Evolutionary conservation across 495 filamentous ascomycete species (phyloP), one percentile per base, ranked within the genome.

Genomic region (Penicillium argentinense): DNA sequence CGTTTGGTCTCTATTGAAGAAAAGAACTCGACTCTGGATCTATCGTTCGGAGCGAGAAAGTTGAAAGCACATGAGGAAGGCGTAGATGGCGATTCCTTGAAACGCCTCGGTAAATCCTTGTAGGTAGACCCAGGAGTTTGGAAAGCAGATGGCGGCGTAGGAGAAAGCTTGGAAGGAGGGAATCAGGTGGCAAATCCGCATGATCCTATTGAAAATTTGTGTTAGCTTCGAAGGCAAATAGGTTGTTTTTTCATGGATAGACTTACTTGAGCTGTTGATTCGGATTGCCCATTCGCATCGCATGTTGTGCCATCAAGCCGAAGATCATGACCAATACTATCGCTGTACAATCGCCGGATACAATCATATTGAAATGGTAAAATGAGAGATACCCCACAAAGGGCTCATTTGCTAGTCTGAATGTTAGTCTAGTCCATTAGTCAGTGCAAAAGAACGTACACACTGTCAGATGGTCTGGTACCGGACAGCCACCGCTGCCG

Each of bases 211-310:
- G 23, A 7, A 1, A 19, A 16, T 21, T 8, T 26, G 19, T 40
- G 19, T 40, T 26, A 40, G 37, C n/a, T 24, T 40, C 21, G 3
- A 12, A 5, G 6, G 2, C 7, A 19, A 14, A 5, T n/a, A 26
- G 5, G 19, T 17, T 40, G 11, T 27, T 24, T 8, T 17, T 34
- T 4, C 5, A 34, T 4, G n/a, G 11, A n/a, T 1, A 7, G 21
- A 1, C 24, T 26, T 51, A 66, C 63, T 64, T 63, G 42, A 55
- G 37, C 37, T 65, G 64, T 29, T 65, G 54, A 38, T 47, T 48
- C 1, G 64, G 54, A 18, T 61, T 63, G 54, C 59, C 65, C n/a
- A 63, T 45, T 22, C 59, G 59, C 1, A 49, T 54, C 24, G 64
- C 59, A 33, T 63, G 64, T 26, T 43, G 29, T 1, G 43, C 9